Evolutionary conservation across 2,329 filamentous ascomycete genomes (phyloP).

Genomic region (Metarhizium album): DNA sequence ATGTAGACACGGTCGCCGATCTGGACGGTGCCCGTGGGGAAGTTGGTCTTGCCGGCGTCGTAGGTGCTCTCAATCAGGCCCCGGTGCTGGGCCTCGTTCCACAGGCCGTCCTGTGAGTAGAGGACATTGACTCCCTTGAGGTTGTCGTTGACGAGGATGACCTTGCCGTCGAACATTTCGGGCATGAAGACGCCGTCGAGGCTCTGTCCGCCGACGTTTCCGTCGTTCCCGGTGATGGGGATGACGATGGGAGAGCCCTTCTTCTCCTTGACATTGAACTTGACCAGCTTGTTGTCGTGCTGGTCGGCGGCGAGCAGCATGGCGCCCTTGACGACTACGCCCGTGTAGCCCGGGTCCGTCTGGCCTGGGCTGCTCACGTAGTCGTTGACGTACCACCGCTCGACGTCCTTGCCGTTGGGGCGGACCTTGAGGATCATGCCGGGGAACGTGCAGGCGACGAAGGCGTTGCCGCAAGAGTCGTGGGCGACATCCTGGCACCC

Average conservation of each 20-base stretch:
- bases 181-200: constrained; percentile 26
- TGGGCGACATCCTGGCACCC: constrained; percentile 30
- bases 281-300: constrained; percentile 22
- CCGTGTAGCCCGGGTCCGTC: constrained; percentile 4
- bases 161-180: constrained; percentile 19
- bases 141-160: constrained; percentile 23
- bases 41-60: constrained; percentile 2
- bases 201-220: not conserved
- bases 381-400: constrained; percentile 14
- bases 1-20: constrained; percentile 1
- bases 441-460: constrained; percentile 26
- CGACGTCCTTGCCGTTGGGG: constrained; percentile 15
- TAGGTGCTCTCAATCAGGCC: constrained; percentile 19
- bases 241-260: not conserved
- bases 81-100: constrained; percentile 24
- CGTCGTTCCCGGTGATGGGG: not conserved
- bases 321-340: constrained; percentile 5
- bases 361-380: constrained; percentile 5
- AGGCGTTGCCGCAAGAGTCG: constrained; percentile 24
- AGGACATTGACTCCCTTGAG: constrained; percentile 24
- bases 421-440: constrained; percentile 24
- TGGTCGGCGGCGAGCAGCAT: constrained; percentile 22
- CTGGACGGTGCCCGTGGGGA: constrained; percentile 6
- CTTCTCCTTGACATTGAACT: constrained; percentile 18
- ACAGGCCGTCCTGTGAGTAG: constrained; percentile 20